Percentiles rank a stretch among this genome's conserved stretches.
Evolutionary conservation across 2,329 filamentous ascomycete species (phyloP).

Genomic region (Sporothrix sp.): DNA sequence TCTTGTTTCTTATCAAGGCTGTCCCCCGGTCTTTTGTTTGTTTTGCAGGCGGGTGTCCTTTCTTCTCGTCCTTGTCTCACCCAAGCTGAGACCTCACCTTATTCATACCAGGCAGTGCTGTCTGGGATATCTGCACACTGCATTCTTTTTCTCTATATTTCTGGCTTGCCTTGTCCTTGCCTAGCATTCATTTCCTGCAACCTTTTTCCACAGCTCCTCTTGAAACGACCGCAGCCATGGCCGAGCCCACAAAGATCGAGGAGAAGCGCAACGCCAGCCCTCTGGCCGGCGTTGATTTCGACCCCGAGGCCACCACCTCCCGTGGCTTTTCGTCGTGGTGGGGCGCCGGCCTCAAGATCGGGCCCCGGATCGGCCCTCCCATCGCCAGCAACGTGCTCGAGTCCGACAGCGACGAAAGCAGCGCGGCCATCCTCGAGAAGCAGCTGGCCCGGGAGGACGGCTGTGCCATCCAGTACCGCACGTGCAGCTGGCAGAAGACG

Average conservation of each 20-base stretch:
- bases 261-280: neutral
- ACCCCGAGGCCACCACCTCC: conserved; percentile 15
- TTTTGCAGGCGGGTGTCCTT: neutral
- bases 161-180: neutral
- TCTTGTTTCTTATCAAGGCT: neutral
- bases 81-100: neutral
- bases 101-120: no score
- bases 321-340: conserved; percentile 30
- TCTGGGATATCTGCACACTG: no score
- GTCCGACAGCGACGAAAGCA: conserved; percentile 37
- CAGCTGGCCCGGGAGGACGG: conserved; percentile 70
- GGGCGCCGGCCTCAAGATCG: conserved; percentile 33
- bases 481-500: conserved; percentile 93
- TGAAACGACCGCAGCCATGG: conserved; percentile 17
- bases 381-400: conserved; percentile 26
- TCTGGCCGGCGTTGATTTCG: conserved; percentile 4
- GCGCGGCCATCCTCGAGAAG: conserved; percentile 41
- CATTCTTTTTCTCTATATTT: neutral
- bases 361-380: conserved; percentile 42
- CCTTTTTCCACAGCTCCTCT: no score
- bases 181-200: no score
- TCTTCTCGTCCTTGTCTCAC: neutral
- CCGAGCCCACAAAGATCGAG: conserved; percentile 6
- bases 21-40: neutral
- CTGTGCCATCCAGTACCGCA: conserved; percentile 80